These are phyloP conservation scores for Penicillium sp. DNA, from an alignment of 2,329 filamentous ascomycete species.

Conservation along the genomic window DNA sequence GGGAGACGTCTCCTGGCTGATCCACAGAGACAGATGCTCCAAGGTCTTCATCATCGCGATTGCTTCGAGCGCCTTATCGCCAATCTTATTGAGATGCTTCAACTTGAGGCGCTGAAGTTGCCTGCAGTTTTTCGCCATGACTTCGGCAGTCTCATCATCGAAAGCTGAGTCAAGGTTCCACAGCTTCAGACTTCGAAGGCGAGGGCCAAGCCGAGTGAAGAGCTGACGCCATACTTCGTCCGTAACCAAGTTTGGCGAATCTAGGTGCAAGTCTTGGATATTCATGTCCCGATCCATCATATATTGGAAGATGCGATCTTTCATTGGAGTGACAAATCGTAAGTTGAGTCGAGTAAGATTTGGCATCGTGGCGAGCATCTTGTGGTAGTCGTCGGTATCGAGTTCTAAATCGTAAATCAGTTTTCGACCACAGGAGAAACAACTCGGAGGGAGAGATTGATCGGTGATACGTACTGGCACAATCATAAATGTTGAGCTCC, in stretches of 20 bases:
- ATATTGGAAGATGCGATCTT: slow-evolving; percentile 80
- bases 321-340: slow-evolving; percentile 87
- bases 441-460: neutral
- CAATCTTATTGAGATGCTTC: slow-evolving; percentile 74
- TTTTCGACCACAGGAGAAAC: neutral
- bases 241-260: slow-evolving; percentile 80
- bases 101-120: slow-evolving; percentile 76
- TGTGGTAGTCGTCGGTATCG: slow-evolving; percentile 72
- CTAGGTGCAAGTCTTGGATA: slow-evolving; percentile 74
- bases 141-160: slow-evolving; percentile 66
- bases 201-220: slow-evolving; percentile 64
- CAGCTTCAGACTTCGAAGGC: slow-evolving; percentile 70
- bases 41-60: slow-evolving; percentile 66
- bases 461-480: slow-evolving; percentile 50
- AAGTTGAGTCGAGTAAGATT: slow-evolving; percentile 71
- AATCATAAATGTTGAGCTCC: slow-evolving; percentile 62
- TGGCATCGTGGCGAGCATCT: slow-evolving; percentile 76
- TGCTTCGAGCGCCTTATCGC: slow-evolving; percentile 63
- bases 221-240: slow-evolving; percentile 73
- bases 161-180: slow-evolving; percentile 85
- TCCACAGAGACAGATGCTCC: slow-evolving; percentile 73
- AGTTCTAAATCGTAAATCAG: slow-evolving; percentile 57
- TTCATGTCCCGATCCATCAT: slow-evolving; percentile 69
- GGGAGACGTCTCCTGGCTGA: slow-evolving; percentile 59
- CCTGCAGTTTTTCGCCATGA: slow-evolving; percentile 66